Evolutionary conservation across 2,329 filamentous ascomycete species (phyloP).

Genomic region (Cercospora sp.): DNA sequence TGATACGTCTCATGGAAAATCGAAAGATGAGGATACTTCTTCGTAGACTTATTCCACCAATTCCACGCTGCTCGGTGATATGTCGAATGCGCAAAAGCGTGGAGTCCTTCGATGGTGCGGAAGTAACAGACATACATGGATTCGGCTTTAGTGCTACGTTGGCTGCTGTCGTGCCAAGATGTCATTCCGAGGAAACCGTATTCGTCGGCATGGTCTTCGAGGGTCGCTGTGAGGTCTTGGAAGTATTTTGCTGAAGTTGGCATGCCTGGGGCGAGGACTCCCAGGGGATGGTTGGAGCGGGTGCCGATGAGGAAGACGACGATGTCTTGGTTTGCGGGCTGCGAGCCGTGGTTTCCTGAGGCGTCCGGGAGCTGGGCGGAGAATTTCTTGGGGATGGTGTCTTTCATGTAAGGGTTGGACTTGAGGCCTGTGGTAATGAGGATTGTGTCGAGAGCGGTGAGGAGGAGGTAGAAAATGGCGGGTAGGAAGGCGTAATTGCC

Average conservation of each 20-base stretch:
- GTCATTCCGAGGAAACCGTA: conserved; percentile 52
- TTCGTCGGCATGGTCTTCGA: conserved; percentile 43
- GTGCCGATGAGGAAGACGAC: conserved; percentile 45
- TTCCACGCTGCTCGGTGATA: conserved; percentile 54
- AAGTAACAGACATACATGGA: conserved; percentile 54
- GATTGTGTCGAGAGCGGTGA: conserved; percentile 38
- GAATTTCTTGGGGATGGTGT: conserved; percentile 40
- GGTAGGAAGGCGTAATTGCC: conserved; percentile 41
- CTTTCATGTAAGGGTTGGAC: conserved; percentile 43
- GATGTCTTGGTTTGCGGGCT: conserved; percentile 37
- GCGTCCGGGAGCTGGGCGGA: conserved; percentile 44
- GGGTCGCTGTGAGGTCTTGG: conserved; percentile 39
- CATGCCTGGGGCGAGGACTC: conserved; percentile 50
- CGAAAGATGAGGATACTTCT: conserved; percentile 45
- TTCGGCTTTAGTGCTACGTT: conserved; percentile 45
- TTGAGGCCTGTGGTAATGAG: conserved; percentile 40
- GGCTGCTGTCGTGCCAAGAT: conserved; percentile 43
- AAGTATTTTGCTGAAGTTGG: conserved; percentile 27
- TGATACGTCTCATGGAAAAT: conserved; percentile 59
- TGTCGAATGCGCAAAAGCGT: conserved; percentile 54
- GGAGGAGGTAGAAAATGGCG: conserved; percentile 38
- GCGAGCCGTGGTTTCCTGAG: conserved; percentile 35
- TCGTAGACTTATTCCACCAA: conserved; percentile 47
- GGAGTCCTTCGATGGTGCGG: conserved; percentile 49
- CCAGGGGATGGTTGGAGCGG: conserved; percentile 46